phyloP scores from a whole-genome alignment of 2,329 filamentous ascomycete species.

The Trichoderma sp. region DNA sequence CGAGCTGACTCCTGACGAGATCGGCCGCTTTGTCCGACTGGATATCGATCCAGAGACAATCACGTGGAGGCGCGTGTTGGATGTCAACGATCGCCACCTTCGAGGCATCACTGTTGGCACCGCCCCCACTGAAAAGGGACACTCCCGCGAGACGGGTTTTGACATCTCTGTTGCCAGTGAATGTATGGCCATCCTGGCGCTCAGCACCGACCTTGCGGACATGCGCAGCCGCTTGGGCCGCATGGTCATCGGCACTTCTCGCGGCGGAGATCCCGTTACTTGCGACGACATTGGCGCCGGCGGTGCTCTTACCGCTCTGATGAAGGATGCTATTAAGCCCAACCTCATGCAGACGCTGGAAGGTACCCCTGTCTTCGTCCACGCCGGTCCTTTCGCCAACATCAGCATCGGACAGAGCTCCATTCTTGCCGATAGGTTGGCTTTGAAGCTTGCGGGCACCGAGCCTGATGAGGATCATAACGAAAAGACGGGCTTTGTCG shows the following conservation, averaged over 20 bases:
- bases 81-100: conserved; percentile 95
- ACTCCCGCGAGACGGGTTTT: conserved; percentile 85
- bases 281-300: conserved; percentile 93
- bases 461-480: conserved; percentile 84
- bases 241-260: conserved; percentile 92
- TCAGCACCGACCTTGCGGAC: conserved; percentile 82
- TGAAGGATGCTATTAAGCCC: conserved; percentile 98
- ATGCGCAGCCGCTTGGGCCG: conserved; percentile 90
- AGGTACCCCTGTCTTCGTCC: conserved; percentile 94
- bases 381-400: conserved; percentile 96
- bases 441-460: conserved; percentile 91
- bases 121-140: conserved; percentile 85
- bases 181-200: conserved; percentile 95
- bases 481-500: conserved; percentile 83
- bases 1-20: conserved; percentile 86
- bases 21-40: conserved; percentile 80
- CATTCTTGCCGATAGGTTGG: conserved; percentile 90
- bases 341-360: conserved; percentile 98
- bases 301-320: conserved; percentile 87
- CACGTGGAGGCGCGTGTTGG: conserved; percentile 92
- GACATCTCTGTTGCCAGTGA: conserved; percentile 98
- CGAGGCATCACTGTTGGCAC: conserved; percentile 85
- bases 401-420: conserved; percentile 97
- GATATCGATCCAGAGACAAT: conserved; percentile 97
- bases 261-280: conserved; percentile 82